A percentile compares a stretch with the other conserved stretches of the same genome.
These are phyloP conservation scores for Selaginella moellendorffii DNA, from an alignment of 75 land plant genomes.

Conservation along the genomic window DNA sequence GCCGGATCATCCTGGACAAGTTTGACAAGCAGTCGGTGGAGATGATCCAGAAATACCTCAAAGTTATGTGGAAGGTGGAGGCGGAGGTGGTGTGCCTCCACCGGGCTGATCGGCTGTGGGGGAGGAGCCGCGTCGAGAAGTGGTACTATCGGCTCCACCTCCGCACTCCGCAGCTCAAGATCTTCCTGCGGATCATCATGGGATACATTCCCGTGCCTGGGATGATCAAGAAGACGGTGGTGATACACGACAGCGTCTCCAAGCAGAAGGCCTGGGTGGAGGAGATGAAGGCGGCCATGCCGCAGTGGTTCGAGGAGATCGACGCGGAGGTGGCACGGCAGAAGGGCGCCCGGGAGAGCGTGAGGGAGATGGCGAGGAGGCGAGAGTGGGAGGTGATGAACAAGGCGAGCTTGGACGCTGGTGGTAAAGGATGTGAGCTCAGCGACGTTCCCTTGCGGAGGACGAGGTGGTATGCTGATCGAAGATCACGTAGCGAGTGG, in stretches of 20 bases:
- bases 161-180: slow-evolving; percentile 19
- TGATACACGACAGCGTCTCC: slow-evolving; percentile 4
- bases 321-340: too few relatives aligned
- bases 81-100: slow-evolving; percentile 10
- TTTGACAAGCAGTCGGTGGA: slow-evolving; percentile 6
- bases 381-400: too few relatives aligned
- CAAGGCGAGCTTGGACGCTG: too few relatives aligned
- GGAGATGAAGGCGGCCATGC: slow-evolving; percentile 19
- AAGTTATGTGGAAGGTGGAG: slow-evolving; percentile 15
- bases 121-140: not conserved
- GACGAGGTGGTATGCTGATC: too few relatives aligned
- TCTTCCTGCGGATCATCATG: slow-evolving; percentile 11
- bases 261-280: slow-evolving; percentile 13
- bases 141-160: slow-evolving; percentile 10
- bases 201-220: slow-evolving; percentile 20
- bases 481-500: too few relatives aligned
- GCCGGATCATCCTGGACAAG: slow-evolving; percentile 6
- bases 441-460: too few relatives aligned
- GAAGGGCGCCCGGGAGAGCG: too few relatives aligned
- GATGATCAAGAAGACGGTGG: slow-evolving; percentile 13
- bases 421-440: too few relatives aligned
- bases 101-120: not conserved
- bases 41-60: slow-evolving; percentile 7
- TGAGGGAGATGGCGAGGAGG: too few relatives aligned
- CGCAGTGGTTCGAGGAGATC: slow-evolving; percentile 5